phyloP scores from a whole-genome alignment of 345 rosid species.

The Gossypium bickii region DNA sequence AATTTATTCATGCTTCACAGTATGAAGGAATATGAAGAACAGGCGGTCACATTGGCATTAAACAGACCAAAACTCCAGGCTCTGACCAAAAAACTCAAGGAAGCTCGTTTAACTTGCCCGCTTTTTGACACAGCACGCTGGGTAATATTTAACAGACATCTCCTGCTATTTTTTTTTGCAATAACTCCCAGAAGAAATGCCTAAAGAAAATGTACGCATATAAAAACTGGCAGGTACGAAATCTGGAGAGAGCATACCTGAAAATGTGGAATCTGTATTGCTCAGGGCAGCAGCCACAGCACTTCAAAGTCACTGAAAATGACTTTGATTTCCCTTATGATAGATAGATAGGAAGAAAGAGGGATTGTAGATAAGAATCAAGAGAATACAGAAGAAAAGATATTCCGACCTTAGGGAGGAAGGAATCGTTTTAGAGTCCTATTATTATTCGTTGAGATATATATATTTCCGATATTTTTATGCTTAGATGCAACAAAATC shows the following conservation, averaged over 20 bases:
- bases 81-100: constrained; percentile 59
- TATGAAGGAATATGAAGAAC: constrained; percentile 89
- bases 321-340: constrained; percentile 69
- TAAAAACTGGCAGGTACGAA: constrained; percentile 60
- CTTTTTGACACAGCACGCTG: constrained; percentile 90
- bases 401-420: neutral
- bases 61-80: constrained; percentile 66
- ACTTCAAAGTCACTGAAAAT: constrained; percentile 74
- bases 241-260: constrained; percentile 80
- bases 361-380: constrained; percentile 35
- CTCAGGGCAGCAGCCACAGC: constrained; percentile 67
- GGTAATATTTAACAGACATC: constrained; percentile 36
- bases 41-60: constrained; percentile 73
- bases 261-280: constrained; percentile 96
- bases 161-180: neutral
- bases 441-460: constrained; percentile 11
- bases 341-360: constrained; percentile 42
- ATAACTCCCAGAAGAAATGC: neutral
- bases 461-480: neutral
- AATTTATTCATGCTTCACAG: constrained; percentile 28
- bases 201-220: neutral
- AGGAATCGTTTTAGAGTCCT: neutral
- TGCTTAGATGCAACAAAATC: constrained; percentile 2
- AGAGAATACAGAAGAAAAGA: constrained; percentile 24
- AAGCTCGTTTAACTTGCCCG: constrained; percentile 77